Evolutionary conservation across 2,329 filamentous ascomycete genomes (phyloP).

Genomic region (Sarocladium strictum): DNA sequence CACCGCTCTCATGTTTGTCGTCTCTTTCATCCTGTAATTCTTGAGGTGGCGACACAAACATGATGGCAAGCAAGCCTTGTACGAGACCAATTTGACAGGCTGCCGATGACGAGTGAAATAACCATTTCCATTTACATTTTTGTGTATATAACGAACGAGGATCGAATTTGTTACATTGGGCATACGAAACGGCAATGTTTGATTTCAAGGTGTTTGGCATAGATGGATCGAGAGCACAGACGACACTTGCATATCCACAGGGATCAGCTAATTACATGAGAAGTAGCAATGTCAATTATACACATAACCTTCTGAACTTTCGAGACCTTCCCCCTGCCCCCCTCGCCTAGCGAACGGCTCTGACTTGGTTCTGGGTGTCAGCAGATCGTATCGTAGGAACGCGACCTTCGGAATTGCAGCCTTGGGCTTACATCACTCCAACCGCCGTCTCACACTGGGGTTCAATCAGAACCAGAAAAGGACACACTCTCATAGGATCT

Average conservation of each 20-base stretch:
- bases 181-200: background rate
- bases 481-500: too few relatives aligned
- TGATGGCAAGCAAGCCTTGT: background rate
- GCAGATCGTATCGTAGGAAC: too few relatives aligned
- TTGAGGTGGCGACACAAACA: background rate
- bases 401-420: too few relatives aligned
- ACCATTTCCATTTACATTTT: background rate
- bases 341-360: too few relatives aligned
- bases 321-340: too few relatives aligned
- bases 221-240: background rate
- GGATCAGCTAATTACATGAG: background rate
- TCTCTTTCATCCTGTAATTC: conserved; percentile 25
- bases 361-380: too few relatives aligned
- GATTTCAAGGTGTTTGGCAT: background rate
- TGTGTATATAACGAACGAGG: conserved; percentile 5
- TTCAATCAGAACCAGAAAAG: too few relatives aligned
- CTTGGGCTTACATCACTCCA: too few relatives aligned
- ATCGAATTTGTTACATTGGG: background rate
- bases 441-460: too few relatives aligned
- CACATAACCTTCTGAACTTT: too few relatives aligned
- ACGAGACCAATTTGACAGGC: background rate
- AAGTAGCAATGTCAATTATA: background rate
- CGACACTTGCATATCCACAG: conserved; percentile 2
- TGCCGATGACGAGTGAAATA: too few relatives aligned
- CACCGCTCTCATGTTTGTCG: conserved; percentile 43